Conservation (phyloP, 768 basidiomycete species). For the Nidula microcarpa region DNA sequence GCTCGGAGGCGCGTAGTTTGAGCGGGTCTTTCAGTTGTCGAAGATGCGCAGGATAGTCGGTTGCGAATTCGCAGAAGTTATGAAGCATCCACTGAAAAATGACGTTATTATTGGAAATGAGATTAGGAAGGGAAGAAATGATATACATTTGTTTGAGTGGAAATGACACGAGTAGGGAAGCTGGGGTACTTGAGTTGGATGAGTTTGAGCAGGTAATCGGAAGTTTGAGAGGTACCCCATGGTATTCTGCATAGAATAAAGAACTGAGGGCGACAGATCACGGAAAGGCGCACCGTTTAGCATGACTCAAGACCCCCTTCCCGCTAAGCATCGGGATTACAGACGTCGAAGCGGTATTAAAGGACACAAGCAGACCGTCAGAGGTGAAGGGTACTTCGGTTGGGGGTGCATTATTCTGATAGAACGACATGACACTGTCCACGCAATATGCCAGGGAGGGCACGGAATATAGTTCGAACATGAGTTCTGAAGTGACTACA, state of each 20-base stretch:
- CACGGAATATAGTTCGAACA: conserved; percentile 90
- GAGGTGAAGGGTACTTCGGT: conserved; percentile 34
- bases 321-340: conserved; percentile 86
- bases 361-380: conserved; percentile 86
- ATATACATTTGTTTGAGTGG: conserved; percentile 72
- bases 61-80: conserved; percentile 79
- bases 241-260: conserved; percentile 60
- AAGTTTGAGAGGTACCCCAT: conserved; percentile 88
- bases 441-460: conserved; percentile 86
- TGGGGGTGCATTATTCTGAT: conserved; percentile 59
- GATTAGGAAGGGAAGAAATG: not conserved
- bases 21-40: conserved; percentile 63
- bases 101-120: not conserved
- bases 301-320: conserved; percentile 76
- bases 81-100: conserved; percentile 81
- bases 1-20: conserved; percentile 59
- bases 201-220: conserved; percentile 90
- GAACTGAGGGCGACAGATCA: not conserved
- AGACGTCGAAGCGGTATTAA: conserved; percentile 89
- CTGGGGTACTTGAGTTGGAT: conserved; percentile 94
- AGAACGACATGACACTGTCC: conserved; percentile 91
- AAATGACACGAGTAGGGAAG: conserved; percentile 83
- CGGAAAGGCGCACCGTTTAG: conserved; percentile 62
- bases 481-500: conserved; percentile 89
- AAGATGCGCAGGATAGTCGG: conserved; percentile 72